Percentiles rank a stretch among this genome's conserved stretches.
Evolutionary conservation across 768 basidiomycete species (phyloP).

Genomic region (Trametes gibbosa): DNA sequence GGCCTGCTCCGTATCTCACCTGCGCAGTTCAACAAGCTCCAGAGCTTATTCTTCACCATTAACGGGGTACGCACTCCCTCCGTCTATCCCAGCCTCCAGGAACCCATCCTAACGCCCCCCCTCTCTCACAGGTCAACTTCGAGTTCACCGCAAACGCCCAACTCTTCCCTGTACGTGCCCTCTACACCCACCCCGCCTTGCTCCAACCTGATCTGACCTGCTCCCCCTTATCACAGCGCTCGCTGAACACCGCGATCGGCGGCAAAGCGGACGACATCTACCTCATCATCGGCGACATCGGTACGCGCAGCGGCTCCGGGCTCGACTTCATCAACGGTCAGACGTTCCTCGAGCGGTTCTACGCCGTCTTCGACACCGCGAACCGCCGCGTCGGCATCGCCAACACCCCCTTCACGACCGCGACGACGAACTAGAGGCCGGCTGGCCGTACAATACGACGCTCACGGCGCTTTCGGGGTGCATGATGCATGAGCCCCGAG

Average conservation of each 20-base stretch:
- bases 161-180: constrained; percentile 30
- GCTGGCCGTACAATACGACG: background rate
- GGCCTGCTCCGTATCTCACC: constrained; percentile 32
- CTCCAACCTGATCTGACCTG: background rate
- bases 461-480: background rate
- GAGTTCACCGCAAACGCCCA: constrained; percentile 33
- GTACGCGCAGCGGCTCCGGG: constrained; percentile 41
- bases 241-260: constrained; percentile 44
- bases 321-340: constrained; percentile 57
- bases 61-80: constrained; percentile 20
- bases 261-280: constrained; percentile 37
- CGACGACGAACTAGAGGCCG: constrained; percentile 37
- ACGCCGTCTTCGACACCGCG: constrained; percentile 61
- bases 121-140: constrained; percentile 16
- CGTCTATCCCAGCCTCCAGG: background rate
- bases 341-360: constrained; percentile 60
- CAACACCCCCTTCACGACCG: constrained; percentile 45
- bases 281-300: constrained; percentile 38
- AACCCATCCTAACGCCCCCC: background rate
- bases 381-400: constrained; percentile 58
- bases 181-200: background rate
- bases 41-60: constrained; percentile 33
- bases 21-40: constrained; percentile 29
- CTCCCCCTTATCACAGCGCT: constrained; percentile 11
- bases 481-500: background rate